These are phyloP conservation scores for Torulaspora delbrueckii DNA, from an alignment of 805 yeast species.

Conservation along the genomic window DNA sequence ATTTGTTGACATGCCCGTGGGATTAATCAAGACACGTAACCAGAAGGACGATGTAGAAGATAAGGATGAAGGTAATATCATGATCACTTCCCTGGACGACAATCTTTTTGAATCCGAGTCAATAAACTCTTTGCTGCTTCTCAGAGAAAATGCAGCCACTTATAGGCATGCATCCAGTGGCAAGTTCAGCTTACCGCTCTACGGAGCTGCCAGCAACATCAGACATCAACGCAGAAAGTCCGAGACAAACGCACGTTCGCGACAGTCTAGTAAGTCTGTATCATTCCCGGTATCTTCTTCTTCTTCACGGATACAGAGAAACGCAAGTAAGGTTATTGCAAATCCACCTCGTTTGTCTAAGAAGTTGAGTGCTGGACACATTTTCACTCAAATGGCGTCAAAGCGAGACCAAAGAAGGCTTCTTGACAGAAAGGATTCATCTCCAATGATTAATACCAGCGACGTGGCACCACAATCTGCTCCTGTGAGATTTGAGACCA, in stretches of 20 bases:
- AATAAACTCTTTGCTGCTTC: slow-evolving; percentile 19
- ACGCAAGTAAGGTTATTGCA: slow-evolving; percentile 8
- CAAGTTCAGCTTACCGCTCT: slow-evolving; percentile 9
- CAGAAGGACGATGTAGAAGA: slow-evolving; percentile 5
- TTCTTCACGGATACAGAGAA: slow-evolving; percentile 14
- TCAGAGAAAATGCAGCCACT: slow-evolving; percentile 19
- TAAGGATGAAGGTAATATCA: slow-evolving; percentile 6
- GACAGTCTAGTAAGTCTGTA: slow-evolving; percentile 17
- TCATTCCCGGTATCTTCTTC: slow-evolving; percentile 25
- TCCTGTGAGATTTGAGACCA: slow-evolving; percentile 1
- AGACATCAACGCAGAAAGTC: slow-evolving; percentile 24
- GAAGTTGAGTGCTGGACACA: slow-evolving; percentile 23
- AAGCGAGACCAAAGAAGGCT: slow-evolving; percentile 3
- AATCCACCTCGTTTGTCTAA: slow-evolving; percentile 16
- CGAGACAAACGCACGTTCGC: slow-evolving; percentile 20
- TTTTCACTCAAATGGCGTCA: slow-evolving; percentile 10
- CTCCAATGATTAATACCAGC: slow-evolving; percentile 7
- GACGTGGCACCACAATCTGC: slow-evolving; percentile 6
- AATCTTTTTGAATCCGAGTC: slow-evolving; percentile 26
- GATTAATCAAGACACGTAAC: slow-evolving; percentile 8
- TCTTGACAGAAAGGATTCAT: slow-evolving; percentile 9
- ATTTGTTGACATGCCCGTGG: slow-evolving; percentile 21
- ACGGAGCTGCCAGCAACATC: slow-evolving; percentile 13
- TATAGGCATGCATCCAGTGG: slow-evolving; percentile 9
- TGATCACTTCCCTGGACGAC: slow-evolving; percentile 18